Percentiles rank a stretch among this genome's conserved stretches.
Evolutionary conservation across 2,329 filamentous ascomycete genomes (phyloP).

Genomic region (Nemania sp.): DNA sequence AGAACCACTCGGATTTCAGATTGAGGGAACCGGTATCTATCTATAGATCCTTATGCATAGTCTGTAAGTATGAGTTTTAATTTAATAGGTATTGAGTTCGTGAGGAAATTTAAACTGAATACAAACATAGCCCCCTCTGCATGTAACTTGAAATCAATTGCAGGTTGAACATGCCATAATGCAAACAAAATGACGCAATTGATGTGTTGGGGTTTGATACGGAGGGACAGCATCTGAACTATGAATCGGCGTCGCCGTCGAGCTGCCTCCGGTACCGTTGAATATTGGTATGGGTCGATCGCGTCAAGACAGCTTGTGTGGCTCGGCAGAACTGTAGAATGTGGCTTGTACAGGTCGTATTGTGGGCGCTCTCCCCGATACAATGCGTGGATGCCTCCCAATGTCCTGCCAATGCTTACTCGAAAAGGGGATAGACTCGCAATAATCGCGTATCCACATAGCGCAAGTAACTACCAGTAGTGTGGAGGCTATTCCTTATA

Average conservation of each 20-base stretch:
- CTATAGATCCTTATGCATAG: no score
- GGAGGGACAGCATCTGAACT: background rate
- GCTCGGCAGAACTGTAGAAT: conserved; percentile 20
- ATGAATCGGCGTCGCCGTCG: conserved; percentile 29
- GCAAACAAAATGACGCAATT: conserved; percentile 6
- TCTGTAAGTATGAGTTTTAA: background rate
- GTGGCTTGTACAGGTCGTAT: conserved; percentile 25
- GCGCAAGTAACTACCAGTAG: background rate
- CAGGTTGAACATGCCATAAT: conserved; percentile 3
- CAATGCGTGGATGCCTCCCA: conserved; percentile 31
- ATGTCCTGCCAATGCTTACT: no score
- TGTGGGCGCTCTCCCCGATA: background rate
- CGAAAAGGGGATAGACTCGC: conserved; percentile 25
- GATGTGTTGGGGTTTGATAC: background rate
- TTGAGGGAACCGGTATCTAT: conserved; percentile 10
- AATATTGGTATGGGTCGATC: conserved; percentile 10
- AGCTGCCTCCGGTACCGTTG: conserved; percentile 15
- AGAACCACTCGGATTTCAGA: no score
- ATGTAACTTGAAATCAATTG: background rate
- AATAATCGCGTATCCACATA: background rate
- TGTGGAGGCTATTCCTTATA: background rate
- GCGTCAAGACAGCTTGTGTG: conserved; percentile 16
- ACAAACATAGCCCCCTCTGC: conserved; percentile 17
- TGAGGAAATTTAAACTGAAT: background rate
- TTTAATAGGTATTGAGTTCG: background rate